phyloP scores from a whole-genome alignment of 176 grass and related monocot genomes.

The Aechmea fasciata region DNA sequence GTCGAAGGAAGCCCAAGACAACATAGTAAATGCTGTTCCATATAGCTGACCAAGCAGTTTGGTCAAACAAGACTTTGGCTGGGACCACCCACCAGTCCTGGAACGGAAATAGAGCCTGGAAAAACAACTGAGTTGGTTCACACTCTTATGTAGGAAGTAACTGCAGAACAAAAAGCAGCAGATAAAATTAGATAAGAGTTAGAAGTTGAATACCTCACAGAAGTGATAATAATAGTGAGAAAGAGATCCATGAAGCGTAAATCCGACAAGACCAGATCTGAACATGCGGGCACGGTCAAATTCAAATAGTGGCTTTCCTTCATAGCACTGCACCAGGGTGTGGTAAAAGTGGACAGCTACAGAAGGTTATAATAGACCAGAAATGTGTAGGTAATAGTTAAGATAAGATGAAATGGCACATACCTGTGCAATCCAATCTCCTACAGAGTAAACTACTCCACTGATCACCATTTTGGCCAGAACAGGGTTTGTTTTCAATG shows the following conservation, averaged over 20 bases:
- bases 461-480: conserved; percentile 99
- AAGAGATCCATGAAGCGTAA: conserved; percentile 89
- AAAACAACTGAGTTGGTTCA: not conserved
- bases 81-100: conserved; percentile 96
- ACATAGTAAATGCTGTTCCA: conserved; percentile 98
- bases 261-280: conserved; percentile 79
- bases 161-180: not conserved
- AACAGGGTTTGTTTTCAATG: conserved; percentile 81
- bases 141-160: not conserved
- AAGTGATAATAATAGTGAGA: conserved; percentile 93
- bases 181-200: not conserved
- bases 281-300: conserved; percentile 86
- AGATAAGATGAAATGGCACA: not conserved
- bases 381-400: not conserved
- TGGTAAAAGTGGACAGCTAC: conserved; percentile 6
- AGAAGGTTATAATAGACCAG: not conserved
- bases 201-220: conserved; percentile 49
- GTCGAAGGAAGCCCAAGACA: conserved; percentile 59
- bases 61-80: conserved; percentile 80
- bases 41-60: conserved; percentile 74
- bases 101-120: conserved; percentile 72
- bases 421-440: conserved; percentile 98
- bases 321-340: conserved; percentile 49
- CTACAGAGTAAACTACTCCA: conserved; percentile 84
- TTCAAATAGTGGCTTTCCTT: conserved; percentile 84